Evolutionary conservation across 768 basidiomycete genomes (phyloP).

Genomic region (Suillus brevipes): DNA sequence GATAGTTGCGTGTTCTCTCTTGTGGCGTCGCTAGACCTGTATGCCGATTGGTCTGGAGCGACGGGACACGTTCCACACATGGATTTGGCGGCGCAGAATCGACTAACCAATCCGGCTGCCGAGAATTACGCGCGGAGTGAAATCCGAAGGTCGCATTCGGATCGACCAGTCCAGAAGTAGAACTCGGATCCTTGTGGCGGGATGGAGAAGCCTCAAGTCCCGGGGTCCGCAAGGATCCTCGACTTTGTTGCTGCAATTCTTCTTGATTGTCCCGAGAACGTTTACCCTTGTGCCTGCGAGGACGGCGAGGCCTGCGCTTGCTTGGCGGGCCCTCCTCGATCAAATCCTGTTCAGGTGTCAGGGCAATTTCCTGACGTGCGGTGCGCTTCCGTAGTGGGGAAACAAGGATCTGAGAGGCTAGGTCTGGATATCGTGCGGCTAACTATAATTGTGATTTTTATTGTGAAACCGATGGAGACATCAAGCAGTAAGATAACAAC

Average conservation of each 20-base stretch:
- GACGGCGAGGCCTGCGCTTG: background rate
- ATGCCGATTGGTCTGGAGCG: slow-evolving; percentile 9
- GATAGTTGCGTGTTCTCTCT: background rate
- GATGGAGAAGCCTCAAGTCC: too few species aligned
- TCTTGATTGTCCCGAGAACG: background rate
- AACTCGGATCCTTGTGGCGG: background rate
- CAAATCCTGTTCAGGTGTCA: background rate
- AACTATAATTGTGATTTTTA: slow-evolving; percentile 25
- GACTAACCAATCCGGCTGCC: slow-evolving; percentile 30
- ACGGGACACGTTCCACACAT: slow-evolving; percentile 1
- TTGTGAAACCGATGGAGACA: background rate
- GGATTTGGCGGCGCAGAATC: background rate
- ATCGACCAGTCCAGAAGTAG: background rate
- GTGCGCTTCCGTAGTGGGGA: slow-evolving; percentile 24
- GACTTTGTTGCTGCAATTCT: slow-evolving; percentile 5
- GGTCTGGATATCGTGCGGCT: slow-evolving; percentile 34
- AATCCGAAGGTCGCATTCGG: background rate
- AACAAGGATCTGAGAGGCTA: slow-evolving; percentile 34
- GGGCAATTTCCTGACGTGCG: background rate
- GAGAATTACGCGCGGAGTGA: slow-evolving; percentile 23
- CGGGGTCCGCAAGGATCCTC: background rate
- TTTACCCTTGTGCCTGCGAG: background rate
- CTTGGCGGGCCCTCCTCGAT: background rate
- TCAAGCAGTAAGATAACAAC: slow-evolving; percentile 10
- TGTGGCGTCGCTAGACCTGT: background rate